Percentiles rank a stretch among this genome's conserved stretches.
Evolutionary conservation across 331 rosid genomes (phyloP).

Genomic region (Rhamnella rubrinervis): DNA sequence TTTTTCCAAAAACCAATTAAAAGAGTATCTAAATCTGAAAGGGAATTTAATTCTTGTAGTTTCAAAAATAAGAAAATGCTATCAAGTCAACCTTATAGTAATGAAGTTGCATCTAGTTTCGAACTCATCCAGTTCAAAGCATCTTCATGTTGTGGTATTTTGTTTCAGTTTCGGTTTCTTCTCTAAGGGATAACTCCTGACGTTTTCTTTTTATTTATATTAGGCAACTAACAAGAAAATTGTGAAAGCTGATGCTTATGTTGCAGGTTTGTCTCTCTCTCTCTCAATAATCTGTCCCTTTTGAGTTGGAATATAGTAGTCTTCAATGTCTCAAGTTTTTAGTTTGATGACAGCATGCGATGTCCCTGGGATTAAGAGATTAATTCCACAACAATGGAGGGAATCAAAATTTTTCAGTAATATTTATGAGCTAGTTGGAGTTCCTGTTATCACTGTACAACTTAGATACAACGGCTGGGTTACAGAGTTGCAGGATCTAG

Average conservation of each 20-base stretch:
- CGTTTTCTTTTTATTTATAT: constrained; percentile 17
- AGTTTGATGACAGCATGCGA: constrained; percentile 78
- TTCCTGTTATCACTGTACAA: constrained; percentile 97
- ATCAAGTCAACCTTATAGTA: no score
- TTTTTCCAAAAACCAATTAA: no score
- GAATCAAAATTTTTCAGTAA: constrained; percentile 73
- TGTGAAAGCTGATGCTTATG: constrained; percentile 91
- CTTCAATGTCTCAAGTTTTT: constrained; percentile 22
- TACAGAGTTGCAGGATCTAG: constrained; percentile 89
- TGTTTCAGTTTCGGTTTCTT: not conserved
- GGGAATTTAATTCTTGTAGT: no score
- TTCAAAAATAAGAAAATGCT: no score
- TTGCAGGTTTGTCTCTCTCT: constrained; percentile 71
- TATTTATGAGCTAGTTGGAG: constrained; percentile 83
- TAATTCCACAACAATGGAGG: constrained; percentile 83
- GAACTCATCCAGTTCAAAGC: no score
- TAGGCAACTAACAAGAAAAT: constrained; percentile 84
- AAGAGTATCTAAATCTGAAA: no score
- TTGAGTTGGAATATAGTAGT: constrained; percentile 2
- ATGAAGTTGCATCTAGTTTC: no score
- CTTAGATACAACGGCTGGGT: constrained; percentile 98
- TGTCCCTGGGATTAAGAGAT: constrained; percentile 94
- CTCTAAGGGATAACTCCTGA: constrained; percentile 13
- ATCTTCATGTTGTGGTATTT: not conserved
- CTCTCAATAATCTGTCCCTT: constrained; percentile 7